phyloP scores from a whole-genome alignment of 192 early-diverging fungal species.

The Ambispora gerdemannii region DNA sequence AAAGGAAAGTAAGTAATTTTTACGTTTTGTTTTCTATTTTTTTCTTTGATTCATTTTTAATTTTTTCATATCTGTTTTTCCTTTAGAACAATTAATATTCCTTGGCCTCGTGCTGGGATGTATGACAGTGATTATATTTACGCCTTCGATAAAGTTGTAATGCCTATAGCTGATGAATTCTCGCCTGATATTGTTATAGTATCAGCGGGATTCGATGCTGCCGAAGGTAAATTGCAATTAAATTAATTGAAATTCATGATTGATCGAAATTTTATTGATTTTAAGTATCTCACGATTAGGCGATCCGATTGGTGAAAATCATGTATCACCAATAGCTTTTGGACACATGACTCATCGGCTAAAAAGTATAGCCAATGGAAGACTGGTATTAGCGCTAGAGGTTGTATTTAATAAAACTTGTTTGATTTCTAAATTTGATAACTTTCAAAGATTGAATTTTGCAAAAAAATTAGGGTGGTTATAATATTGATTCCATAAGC shows the following conservation, averaged over 20 bases:
- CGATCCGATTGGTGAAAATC: constrained; percentile 81
- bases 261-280: background rate
- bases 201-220: constrained; percentile 90
- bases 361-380: constrained; percentile 62
- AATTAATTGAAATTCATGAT: background rate
- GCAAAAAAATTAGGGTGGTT: constrained; percentile 60
- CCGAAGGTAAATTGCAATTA: constrained; percentile 48
- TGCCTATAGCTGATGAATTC: constrained; percentile 85
- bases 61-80: background rate
- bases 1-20: constrained; percentile 52
- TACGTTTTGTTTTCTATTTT: background rate
- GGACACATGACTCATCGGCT: constrained; percentile 87
- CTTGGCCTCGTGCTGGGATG: constrained; percentile 74
- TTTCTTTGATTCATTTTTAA: constrained; percentile 3
- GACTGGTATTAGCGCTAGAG: constrained; percentile 78
- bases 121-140: constrained; percentile 86
- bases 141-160: constrained; percentile 71
- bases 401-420: constrained; percentile 30
- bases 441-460: background rate
- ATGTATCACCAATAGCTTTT: constrained; percentile 76
- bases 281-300: constrained; percentile 33
- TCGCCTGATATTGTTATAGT: constrained; percentile 80
- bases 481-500: constrained; percentile 74
- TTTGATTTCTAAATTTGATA: too few species aligned
- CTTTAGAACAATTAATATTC: constrained; percentile 79